Base-by-base conservation (phyloP, 2,329 filamentous ascomycete species). In the Exophiala aquamarina region DNA sequence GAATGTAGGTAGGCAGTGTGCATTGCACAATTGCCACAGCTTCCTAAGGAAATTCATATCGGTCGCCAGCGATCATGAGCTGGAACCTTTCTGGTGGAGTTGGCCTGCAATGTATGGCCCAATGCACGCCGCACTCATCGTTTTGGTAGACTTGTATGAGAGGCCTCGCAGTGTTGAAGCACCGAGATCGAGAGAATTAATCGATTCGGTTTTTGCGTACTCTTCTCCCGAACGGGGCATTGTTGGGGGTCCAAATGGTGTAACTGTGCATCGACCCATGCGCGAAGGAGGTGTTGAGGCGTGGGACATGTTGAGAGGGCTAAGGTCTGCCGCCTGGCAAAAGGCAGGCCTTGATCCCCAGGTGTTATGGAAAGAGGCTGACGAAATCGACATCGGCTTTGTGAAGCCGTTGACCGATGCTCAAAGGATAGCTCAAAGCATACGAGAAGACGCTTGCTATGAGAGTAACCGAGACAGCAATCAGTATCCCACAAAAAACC, bases 21-120 rank as follows among this genome's bases (percentile, higher is more conserved):
- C 71, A 7, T 59, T 75, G 31, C 71, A 69, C 13, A 68, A 71
- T 49, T 73, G 70, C 41, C 71, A 73, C 56, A 69, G 69, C 1
- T 75, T 72, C 42, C 71, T 74, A 69, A 66, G 71, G 37, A 75
- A 75, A 41, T 75, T 74, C 41, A 69, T 74, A 15, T 65, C 66
- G n/a, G 59, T 75, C 18, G 70, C 70, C 3, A 70, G 69, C 3
- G 71, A 73, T 52, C 66, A 70, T 15, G 70, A 72, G 37, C 70
- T 75, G 33, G 69, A 74, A 49, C 70, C 70, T 0, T 74, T 75
- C 38, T 68, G 72, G 38, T 75, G 72, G 72, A 71, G 68, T 48
- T 74, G 71, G 71, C 70, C 71, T 31, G 69, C 70, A 3, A 70
- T 66, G 36, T 67, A 70, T 45, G 69, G 71, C 48, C 70, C 69